Percentiles rank a stretch among this genome's conserved stretches.
These are phyloP conservation scores for Calcarisporium arbuscula DNA, from an alignment of 2,329 filamentous ascomycete genomes.

Conservation along the genomic window DNA sequence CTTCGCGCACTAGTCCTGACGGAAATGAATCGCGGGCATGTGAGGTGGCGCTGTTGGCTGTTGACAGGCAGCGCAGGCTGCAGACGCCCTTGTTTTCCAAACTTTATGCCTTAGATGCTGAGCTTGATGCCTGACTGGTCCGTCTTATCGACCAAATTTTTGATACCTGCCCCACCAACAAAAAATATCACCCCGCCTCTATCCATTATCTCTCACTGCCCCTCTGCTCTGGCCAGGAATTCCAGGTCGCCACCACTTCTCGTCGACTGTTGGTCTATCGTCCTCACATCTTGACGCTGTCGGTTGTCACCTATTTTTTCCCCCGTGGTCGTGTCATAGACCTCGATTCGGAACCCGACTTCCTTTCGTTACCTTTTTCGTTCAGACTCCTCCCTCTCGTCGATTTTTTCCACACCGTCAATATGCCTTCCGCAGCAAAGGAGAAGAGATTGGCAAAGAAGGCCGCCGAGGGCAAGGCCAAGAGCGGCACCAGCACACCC, in stretches of 20 bases:
- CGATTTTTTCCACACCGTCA: constrained; percentile 24
- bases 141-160: constrained; percentile 23
- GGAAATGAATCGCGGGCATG: no score
- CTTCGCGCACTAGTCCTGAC: no score
- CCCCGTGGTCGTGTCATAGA: no score
- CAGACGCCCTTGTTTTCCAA: constrained; percentile 7
- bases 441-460: constrained; percentile 67
- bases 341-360: no score
- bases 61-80: no score
- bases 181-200: constrained; percentile 37
- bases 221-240: constrained; percentile 11
- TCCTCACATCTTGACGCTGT: neutral
- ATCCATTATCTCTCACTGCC: constrained; percentile 6
- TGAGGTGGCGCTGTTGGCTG: no score
- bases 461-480: constrained; percentile 61
- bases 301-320: neutral
- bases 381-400: no score
- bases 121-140: constrained; percentile 27
- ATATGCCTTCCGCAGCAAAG: constrained; percentile 64
- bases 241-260: constrained; percentile 2
- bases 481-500: constrained; percentile 68
- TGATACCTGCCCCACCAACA: constrained; percentile 32
- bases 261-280: constrained; percentile 5
- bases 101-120: constrained; percentile 28
- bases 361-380: no score